Base-by-base conservation (phyloP, 2,329 filamentous ascomycete species). In the Chrysoporthe puriensis region DNA sequence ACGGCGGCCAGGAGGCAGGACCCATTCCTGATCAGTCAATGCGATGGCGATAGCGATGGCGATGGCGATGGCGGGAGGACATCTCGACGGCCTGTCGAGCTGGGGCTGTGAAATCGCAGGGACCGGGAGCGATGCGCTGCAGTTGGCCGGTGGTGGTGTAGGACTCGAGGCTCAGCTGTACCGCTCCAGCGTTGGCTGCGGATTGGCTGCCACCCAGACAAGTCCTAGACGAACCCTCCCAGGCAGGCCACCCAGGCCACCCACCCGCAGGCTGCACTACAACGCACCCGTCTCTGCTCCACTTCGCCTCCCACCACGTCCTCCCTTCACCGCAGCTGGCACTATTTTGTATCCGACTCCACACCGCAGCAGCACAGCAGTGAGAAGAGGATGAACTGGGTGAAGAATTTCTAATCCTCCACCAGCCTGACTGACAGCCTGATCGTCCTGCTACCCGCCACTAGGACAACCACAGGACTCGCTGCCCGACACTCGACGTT, bases 81-180 rank as follows among this genome's bases (percentile, higher is more conserved):
- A 26, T 26, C 26, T 26, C 26, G n/a, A n/a, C 56, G 4, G 14
- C 16, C 59, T 26, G 4, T 48, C 26, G 43, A 60, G 36, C 14
- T 59, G 34, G 2, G 26, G 8, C 43, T 21, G 6, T 18, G 18
- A 48, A 7, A 7, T n/a, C 16, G 50, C 26, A 54, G 50, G 26
- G 50, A 6, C 26, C 32, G 26, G 21, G 50, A 26, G 21, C 16
- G 26, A 52, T 52, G n/a, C 11, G 26, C 9, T 21, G 2, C 48
- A 32, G 8, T 26, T 21, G 42, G 42, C 11, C 18, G 14, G 42
- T 48, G 58, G 59, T 66, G 64, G 54, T 57, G 54, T 57, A 57
- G 54, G 54, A 57, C 54, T 57, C 54, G 34, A 57, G 54, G 34
- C 34, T 57, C 54, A 57, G 54, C 54, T 57, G 54, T 18, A 16